Evolutionary conservation across 23 red algal species (phyloP), one percentile per base, ranked within the genome.

Genomic region (Agarophyton chilense): DNA sequence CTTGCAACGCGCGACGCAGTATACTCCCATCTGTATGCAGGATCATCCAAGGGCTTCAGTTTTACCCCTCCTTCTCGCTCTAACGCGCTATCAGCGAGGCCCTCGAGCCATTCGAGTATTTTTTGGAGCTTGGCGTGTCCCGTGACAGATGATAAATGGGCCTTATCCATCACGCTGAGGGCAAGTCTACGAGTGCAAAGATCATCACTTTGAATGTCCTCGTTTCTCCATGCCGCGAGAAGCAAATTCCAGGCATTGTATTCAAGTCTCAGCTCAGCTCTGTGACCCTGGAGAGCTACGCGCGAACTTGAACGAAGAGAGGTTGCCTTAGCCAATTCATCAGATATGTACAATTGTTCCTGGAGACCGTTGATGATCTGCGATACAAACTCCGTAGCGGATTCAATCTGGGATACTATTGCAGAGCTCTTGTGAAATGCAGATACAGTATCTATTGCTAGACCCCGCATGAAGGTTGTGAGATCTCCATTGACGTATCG

Each of bases 21-120:
- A 34, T 92, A 92, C 40, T 70, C 77, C 77, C 77, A 84, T 32
- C 89, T 77, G 79, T 92, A 92, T 19, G 89, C 89, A 39, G 89
- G 89, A 32, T 92, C 89, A 45, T 92, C 89, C 50, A 92, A 55
- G 6, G 89, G 89, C 77, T 56, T 75, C 41, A 92, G 26, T 24
- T 68, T 52, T n/a, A 51, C 46, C 17, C 73, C 89, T 29, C 86
- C 86, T 41, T 52, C 53, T 21, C 86, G 86, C 34, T 52, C 39
- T 35, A 81, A 74, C 6, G 61, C 77, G 53, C 58, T 76, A 39
- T 74, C 89, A 9, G 89, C 89, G 6, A 63, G 19, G 25, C 44
- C 12, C 62, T 92, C 77, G 19, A 92, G 72, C 89, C 89, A 92
- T 33, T 92, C 78, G 22, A 81, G 52, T 43, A 83, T 73, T 47